These are phyloP conservation scores for Kalmanozyma brasiliensis DNA, from an alignment of 1,284 basidiomycete species.

Conservation along the genomic window DNA sequence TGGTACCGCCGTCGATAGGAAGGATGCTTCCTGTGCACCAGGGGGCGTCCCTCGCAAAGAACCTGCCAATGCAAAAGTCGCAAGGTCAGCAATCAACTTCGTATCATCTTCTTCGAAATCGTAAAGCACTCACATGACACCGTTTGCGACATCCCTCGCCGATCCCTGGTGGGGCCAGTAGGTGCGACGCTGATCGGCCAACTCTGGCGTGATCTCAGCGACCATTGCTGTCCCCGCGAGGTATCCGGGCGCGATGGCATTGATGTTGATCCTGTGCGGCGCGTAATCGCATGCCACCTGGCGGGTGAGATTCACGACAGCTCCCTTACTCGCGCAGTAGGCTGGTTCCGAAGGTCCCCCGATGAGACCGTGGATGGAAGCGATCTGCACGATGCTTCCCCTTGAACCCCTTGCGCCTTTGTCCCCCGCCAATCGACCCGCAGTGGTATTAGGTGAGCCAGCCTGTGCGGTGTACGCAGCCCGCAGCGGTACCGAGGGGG, in stretches of 20 bases:
- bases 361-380: slow-evolving; percentile 46
- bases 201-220: slow-evolving; percentile 25
- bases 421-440: slow-evolving; percentile 26
- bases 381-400: slow-evolving; percentile 47
- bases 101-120: no score
- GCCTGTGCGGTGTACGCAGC: slow-evolving; percentile 12
- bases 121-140: slow-evolving; percentile 30
- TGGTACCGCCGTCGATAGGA: slow-evolving; percentile 49
- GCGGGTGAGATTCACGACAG: slow-evolving; percentile 43
- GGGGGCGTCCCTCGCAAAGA: slow-evolving; percentile 44
- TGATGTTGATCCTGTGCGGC: slow-evolving; percentile 44
- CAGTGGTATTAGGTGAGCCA: slow-evolving; percentile 25
- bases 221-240: slow-evolving; percentile 46
- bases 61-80: slow-evolving; percentile 8
- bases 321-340: slow-evolving; percentile 43
- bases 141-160: slow-evolving; percentile 39
- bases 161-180: slow-evolving; percentile 49
- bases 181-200: slow-evolving; percentile 22
- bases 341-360: slow-evolving; percentile 47
- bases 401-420: slow-evolving; percentile 43
- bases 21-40: slow-evolving; percentile 50
- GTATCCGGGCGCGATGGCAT: slow-evolving; percentile 48
- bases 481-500: slow-evolving; percentile 15
- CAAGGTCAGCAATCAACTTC: neutral
- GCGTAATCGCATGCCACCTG: slow-evolving; percentile 51